Evolutionary conservation across 441 rosid species (phyloP).

Genomic region (Erodium moschatum): DNA sequence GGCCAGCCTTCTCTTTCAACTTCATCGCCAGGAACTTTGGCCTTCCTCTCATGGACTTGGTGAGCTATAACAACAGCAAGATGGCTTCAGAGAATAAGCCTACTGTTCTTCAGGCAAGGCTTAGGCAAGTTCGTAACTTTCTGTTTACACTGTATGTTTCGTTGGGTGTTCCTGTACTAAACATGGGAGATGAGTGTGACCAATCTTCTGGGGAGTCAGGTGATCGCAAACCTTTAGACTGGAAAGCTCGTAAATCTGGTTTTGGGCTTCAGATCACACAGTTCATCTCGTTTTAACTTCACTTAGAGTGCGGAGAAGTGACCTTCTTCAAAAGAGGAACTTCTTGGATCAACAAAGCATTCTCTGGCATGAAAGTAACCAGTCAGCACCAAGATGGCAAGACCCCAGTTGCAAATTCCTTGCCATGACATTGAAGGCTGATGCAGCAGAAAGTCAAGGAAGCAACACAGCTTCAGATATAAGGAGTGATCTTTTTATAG

Average conservation of each 20-base stretch:
- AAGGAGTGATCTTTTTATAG: constrained; percentile 46
- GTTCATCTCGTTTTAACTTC: constrained; percentile 67
- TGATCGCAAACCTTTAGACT: constrained; percentile 50
- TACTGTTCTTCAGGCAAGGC: constrained; percentile 62
- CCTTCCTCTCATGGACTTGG: constrained; percentile 74
- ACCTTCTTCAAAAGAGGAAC: constrained; percentile 51
- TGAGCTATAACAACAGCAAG: constrained; percentile 54
- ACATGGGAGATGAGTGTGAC: constrained; percentile 95
- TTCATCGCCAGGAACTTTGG: constrained; percentile 65
- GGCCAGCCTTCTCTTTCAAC: constrained; percentile 80
- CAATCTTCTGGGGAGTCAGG: constrained; percentile 61
- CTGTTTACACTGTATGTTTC: constrained; percentile 67
- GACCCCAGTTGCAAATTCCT: constrained; percentile 58
- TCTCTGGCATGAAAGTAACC: constrained; percentile 62
- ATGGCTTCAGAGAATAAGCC: constrained; percentile 47
- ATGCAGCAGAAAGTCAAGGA: constrained; percentile 3
- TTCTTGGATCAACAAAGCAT: constrained; percentile 64
- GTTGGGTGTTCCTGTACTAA: constrained; percentile 73
- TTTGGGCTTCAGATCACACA: constrained; percentile 57
- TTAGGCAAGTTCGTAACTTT: constrained; percentile 76
- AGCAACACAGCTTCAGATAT: not conserved
- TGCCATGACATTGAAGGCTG: constrained; percentile 55
- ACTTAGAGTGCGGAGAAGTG: constrained; percentile 51
- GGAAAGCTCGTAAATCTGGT: constrained; percentile 53
- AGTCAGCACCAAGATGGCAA: constrained; percentile 66